Conservation (phyloP, 768 basidiomycete genomes). For the Auriculariales sp. region DNA sequence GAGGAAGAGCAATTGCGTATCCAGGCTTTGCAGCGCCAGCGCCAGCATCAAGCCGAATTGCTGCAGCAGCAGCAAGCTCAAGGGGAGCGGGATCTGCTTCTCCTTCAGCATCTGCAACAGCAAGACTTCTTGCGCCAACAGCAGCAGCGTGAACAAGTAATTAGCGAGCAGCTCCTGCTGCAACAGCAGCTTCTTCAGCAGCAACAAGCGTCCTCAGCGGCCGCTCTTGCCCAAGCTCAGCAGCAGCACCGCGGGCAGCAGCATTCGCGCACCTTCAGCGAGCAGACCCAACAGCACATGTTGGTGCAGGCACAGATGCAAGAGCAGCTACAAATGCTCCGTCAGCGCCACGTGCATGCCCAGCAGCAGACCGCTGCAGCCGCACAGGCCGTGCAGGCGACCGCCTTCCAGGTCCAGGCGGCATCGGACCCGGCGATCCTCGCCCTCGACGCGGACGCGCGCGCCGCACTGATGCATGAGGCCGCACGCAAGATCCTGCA, state of each 20-base stretch:
- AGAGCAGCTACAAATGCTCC: constrained; percentile 39
- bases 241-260: constrained; percentile 11
- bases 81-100: constrained; percentile 3
- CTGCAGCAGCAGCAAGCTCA: constrained; percentile 36
- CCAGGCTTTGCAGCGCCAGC: not conserved
- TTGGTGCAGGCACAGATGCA: constrained; percentile 39
- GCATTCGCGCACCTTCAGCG: constrained; percentile 25
- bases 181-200: constrained; percentile 9
- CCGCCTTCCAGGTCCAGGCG: constrained; percentile 28
- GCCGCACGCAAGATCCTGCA: constrained; percentile 85
- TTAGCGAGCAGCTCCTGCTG: constrained; percentile 15
- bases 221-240: no score
- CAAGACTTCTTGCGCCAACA: constrained; percentile 18
- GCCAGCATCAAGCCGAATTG: not conserved
- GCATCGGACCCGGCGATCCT: constrained; percentile 38
- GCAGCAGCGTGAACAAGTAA: constrained; percentile 13
- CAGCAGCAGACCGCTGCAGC: constrained; percentile 64
- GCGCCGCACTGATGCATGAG: constrained; percentile 53
- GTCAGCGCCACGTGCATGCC: constrained; percentile 60
- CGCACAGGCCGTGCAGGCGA: constrained; percentile 43
- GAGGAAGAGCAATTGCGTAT: no score
- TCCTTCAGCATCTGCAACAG: constrained; percentile 20
- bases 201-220: no score
- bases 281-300: constrained; percentile 16
- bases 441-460: constrained; percentile 8